Percentiles rank a stretch among this genome's conserved stretches.
Evolutionary conservation across 1,284 basidiomycete genomes (phyloP).

Genomic region (Tylopilus sp.): DNA sequence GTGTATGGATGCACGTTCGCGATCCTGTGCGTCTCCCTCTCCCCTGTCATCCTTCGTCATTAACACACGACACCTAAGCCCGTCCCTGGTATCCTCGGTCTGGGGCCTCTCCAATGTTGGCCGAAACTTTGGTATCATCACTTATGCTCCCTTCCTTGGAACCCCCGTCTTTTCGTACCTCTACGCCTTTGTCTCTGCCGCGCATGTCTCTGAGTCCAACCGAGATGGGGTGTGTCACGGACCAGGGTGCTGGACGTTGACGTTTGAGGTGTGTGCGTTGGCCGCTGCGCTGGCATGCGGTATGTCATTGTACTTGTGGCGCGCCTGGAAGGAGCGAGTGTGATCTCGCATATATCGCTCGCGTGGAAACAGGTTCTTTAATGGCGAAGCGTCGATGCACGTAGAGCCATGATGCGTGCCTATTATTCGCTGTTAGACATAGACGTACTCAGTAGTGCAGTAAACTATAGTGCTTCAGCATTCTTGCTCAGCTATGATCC

Average conservation of each 20-base stretch:
- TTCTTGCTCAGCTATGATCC: too few relatives aligned
- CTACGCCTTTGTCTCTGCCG: conserved; percentile 62
- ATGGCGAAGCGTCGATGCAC: too few relatives aligned
- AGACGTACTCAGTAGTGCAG: too few relatives aligned
- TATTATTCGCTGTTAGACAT: too few relatives aligned
- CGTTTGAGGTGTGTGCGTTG: conserved; percentile 52
- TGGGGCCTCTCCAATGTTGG: conserved; percentile 69
- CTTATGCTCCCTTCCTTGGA: conserved; percentile 69
- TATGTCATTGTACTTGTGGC: conserved; percentile 52
- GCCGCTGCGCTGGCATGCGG: conserved; percentile 44
- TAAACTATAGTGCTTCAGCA: too few relatives aligned
- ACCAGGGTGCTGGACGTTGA: conserved; percentile 57
- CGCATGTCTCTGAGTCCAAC: conserved; percentile 38
- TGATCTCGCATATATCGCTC: conserved; percentile 23
- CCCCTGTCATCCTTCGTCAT: neutral
- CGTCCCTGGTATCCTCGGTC: conserved; percentile 62
- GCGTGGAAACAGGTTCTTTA: too few relatives aligned
- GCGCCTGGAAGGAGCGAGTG: conserved; percentile 55
- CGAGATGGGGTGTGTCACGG: conserved; percentile 52
- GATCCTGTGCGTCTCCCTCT: conserved; percentile 49
- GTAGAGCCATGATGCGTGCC: too few relatives aligned
- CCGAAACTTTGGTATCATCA: conserved; percentile 70
- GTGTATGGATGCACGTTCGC: conserved; percentile 69
- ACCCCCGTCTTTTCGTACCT: conserved; percentile 72
- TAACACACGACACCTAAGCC: conserved; percentile 38